These are phyloP conservation scores for Drechslera avenae DNA, from an alignment of 2,329 filamentous ascomycete species.

Conservation along the genomic window DNA sequence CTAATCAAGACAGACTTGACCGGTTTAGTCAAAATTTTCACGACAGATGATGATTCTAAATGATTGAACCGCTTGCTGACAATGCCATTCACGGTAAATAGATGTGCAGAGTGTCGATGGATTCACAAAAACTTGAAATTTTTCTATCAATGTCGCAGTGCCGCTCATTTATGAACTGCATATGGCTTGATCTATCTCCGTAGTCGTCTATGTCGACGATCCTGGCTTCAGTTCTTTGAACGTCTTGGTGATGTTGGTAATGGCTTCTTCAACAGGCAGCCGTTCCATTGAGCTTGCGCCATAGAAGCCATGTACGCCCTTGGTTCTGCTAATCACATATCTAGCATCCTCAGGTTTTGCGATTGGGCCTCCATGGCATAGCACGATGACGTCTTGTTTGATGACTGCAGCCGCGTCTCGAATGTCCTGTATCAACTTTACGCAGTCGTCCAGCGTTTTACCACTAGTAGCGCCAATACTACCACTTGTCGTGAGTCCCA, in stretches of 20 bases:
- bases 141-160: no score
- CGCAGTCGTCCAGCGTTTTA: constrained; percentile 68
- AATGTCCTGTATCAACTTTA: constrained; percentile 66
- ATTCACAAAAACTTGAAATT: no score
- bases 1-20: no score
- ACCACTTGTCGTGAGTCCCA: constrained; percentile 69
- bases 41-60: no score
- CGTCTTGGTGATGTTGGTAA: constrained; percentile 61
- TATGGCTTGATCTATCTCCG: no score
- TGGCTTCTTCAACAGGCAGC: constrained; percentile 69
- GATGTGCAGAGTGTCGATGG: no score
- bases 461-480: constrained; percentile 68
- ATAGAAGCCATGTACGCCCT: constrained; percentile 72
- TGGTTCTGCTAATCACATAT: constrained; percentile 65
- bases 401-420: constrained; percentile 63
- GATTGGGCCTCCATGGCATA: constrained; percentile 75
- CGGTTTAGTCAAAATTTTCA: no score
- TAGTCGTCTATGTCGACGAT: not conserved
- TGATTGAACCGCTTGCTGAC: no score
- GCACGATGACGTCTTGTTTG: constrained; percentile 64
- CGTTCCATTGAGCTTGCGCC: constrained; percentile 74
- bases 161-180: no score
- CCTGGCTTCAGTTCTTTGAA: constrained; percentile 55
- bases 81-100: no score
- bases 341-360: constrained; percentile 66